Percentiles rank a stretch among this genome's conserved stretches.
Evolutionary conservation across 2,329 filamentous ascomycete genomes (phyloP).

Genomic region (Trichophyton verrucosum): DNA sequence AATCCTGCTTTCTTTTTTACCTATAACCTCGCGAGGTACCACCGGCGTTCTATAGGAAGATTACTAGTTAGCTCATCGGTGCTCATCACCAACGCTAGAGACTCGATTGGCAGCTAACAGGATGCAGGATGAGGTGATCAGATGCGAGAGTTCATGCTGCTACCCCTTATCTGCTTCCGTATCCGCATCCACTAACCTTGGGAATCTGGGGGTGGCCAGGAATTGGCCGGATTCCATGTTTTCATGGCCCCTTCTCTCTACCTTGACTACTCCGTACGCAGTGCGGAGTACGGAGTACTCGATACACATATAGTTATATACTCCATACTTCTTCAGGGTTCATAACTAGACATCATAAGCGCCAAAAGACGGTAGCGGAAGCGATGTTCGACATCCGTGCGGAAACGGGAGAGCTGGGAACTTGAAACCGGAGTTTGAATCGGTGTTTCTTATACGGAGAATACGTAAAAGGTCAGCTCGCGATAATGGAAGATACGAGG

Average conservation of each 20-base stretch:
- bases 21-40: neutral
- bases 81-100: neutral
- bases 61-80: neutral
- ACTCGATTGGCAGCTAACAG: neutral
- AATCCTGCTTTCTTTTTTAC: neutral
- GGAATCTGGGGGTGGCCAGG: neutral
- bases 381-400: neutral
- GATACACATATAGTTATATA: neutral
- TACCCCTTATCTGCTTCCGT: neutral
- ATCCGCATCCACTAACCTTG: neutral
- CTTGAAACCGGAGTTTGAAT: neutral
- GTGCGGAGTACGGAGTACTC: neutral
- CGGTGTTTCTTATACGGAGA: neutral
- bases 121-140: neutral
- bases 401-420: neutral
- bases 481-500: neutral
- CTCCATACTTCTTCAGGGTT: neutral
- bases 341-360: neutral
- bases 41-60: neutral
- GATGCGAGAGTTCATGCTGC: conserved; percentile 1
- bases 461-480: neutral
- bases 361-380: neutral
- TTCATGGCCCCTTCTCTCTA: neutral
- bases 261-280: neutral
- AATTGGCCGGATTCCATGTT: neutral